Conservation (phyloP, 306 rosid species). For the Prunus salicina region DNA sequence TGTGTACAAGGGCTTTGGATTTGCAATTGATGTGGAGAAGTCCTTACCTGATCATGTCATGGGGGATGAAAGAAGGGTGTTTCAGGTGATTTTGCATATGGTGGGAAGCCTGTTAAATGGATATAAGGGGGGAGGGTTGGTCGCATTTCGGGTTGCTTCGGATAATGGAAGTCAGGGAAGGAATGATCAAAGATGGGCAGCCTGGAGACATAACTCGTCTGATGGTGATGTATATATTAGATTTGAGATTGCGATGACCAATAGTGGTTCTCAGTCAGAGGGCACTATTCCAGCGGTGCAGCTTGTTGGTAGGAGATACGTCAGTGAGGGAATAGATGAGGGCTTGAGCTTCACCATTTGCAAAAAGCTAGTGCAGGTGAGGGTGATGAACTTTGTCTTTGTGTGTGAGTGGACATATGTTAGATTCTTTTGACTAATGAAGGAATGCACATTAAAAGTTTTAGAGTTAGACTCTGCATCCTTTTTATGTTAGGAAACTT, state of each 20-base stretch:
- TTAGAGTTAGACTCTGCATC: not conserved
- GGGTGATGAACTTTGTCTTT: conserved; percentile 10
- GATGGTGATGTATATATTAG: conserved; percentile 79
- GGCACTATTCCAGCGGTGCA: conserved; percentile 39
- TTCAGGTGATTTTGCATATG: conserved; percentile 98
- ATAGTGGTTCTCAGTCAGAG: conserved; percentile 50
- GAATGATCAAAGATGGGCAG: conserved; percentile 74
- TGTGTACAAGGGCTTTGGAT: conserved; percentile 65
- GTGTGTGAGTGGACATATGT: not conserved
- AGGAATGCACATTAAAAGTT: not conserved
- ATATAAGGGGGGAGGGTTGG: conserved; percentile 53
- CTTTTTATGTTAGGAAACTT: not conserved
- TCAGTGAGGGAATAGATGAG: conserved; percentile 67
- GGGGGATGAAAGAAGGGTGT: conserved; percentile 97
- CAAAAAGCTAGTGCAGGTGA: conserved; percentile 91
- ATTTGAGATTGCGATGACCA: conserved; percentile 76
- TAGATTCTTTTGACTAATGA: not conserved
- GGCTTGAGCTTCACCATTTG: conserved; percentile 88
- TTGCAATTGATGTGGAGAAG: conserved; percentile 73
- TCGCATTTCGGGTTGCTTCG: conserved; percentile 54
- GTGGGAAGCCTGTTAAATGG: conserved; percentile 79
- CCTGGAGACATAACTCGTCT: conserved; percentile 79
- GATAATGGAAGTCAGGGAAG: conserved; percentile 89
- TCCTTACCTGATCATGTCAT: conserved; percentile 74
- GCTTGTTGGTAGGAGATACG: conserved; percentile 44